phyloP scores from a whole-genome alignment of 768 basidiomycete genomes.

The Russula dissimulans region DNA sequence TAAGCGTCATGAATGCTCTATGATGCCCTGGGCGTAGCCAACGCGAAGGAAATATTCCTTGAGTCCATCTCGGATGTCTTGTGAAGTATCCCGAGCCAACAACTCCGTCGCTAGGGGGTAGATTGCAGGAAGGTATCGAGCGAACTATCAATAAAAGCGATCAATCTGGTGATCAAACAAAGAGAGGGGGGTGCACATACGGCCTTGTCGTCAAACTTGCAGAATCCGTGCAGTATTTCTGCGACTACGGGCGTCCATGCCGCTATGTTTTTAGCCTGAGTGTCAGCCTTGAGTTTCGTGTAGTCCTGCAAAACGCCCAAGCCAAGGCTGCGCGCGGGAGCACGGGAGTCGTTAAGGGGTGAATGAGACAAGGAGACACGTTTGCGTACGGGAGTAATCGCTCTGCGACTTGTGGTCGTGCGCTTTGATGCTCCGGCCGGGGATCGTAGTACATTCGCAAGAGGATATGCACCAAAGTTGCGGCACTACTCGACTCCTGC shows the following conservation, averaged over 20 bases:
- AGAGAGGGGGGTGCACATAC: constrained; percentile 39
- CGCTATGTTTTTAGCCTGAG: constrained; percentile 87
- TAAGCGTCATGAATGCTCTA: constrained; percentile 37
- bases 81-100: constrained; percentile 69
- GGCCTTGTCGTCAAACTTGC: constrained; percentile 80
- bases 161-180: neutral
- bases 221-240: constrained; percentile 86
- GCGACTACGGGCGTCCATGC: constrained; percentile 99
- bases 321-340: constrained; percentile 49
- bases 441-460: constrained; percentile 91
- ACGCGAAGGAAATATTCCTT: constrained; percentile 75
- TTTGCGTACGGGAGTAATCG: constrained; percentile 53
- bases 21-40: constrained; percentile 61
- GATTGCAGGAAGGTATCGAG: constrained; percentile 76
- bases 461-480: constrained; percentile 87
- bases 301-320: constrained; percentile 87
- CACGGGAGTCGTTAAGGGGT: constrained; percentile 9
- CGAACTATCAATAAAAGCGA: constrained; percentile 47
- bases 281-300: constrained; percentile 79
- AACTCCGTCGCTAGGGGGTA: constrained; percentile 87
- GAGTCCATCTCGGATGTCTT: constrained; percentile 75
- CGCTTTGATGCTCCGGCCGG: constrained; percentile 78
- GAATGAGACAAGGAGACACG: neutral
- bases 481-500: constrained; percentile 95
- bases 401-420: constrained; percentile 70